A percentile compares a stretch with the other conserved stretches of the same genome.
phyloP scores from a whole-genome alignment of 2,329 filamentous ascomycete genomes.

The Coleophoma crateriformis region DNA sequence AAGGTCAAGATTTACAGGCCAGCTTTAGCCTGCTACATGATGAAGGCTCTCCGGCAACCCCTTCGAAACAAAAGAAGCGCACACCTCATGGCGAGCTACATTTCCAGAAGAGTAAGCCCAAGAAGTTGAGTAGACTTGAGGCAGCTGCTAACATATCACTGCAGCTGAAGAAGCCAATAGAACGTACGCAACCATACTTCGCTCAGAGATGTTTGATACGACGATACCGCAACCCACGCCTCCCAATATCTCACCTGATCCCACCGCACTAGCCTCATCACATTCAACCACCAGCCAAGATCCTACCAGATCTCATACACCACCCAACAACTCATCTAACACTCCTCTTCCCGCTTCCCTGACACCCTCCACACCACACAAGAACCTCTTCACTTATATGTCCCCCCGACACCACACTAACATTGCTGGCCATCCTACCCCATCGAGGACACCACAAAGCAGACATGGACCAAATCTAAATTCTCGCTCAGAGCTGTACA shows the following conservation, averaged over 20 bases:
- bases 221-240: conserved; percentile 78
- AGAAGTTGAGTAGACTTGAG: not conserved
- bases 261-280: conserved; percentile 40
- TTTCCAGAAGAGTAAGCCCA: conserved; percentile 77
- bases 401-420: conserved; percentile 64
- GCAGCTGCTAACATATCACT: conserved; percentile 1
- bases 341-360: conserved; percentile 65
- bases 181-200: conserved; percentile 81
- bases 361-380: conserved; percentile 92
- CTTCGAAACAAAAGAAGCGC: conserved; percentile 78
- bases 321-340: conserved; percentile 60
- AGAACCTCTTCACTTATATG: conserved; percentile 92
- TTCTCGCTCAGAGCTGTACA: conserved; percentile 88
- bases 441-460: conserved; percentile 82
- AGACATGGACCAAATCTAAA: conserved; percentile 86
- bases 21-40: conserved; percentile 91
- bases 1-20: conserved; percentile 87
- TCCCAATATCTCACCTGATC: conserved; percentile 56
- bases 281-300: conserved; percentile 54
- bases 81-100: conserved; percentile 85
- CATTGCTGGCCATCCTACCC: conserved; percentile 77
- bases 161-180: conserved; percentile 88
- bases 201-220: conserved; percentile 87
- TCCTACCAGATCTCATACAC: conserved; percentile 72
- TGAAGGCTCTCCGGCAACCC: conserved; percentile 87